Conservation (phyloP, 306 rosid genomes). For the Ziziphus jujuba region DNA sequence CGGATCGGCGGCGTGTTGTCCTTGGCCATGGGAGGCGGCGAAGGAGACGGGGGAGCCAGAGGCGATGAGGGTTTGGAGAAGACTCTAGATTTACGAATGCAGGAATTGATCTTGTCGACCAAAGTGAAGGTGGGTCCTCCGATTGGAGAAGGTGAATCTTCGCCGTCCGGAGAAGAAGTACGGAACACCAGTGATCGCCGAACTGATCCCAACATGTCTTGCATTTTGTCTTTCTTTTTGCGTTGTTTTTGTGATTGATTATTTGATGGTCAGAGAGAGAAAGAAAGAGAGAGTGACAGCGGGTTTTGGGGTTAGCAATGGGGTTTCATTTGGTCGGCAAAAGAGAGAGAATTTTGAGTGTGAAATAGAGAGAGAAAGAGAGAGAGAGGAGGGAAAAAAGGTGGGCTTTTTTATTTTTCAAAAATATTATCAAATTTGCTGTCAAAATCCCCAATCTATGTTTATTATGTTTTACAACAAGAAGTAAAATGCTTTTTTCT, state of each 20-base stretch:
- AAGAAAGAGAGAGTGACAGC: conserved; percentile 22
- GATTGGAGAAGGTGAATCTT: conserved; percentile 41
- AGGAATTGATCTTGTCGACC: conserved; percentile 72
- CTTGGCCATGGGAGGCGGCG: conserved; percentile 32
- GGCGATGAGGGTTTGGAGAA: conserved; percentile 66
- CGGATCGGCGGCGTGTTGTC: conserved; percentile 66
- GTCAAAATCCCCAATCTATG: no score
- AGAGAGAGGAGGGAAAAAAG: conserved; percentile 52
- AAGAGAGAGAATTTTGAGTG: conserved; percentile 17
- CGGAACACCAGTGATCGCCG: conserved; percentile 98
- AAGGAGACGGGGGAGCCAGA: no score
- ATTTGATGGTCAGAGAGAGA: neutral
- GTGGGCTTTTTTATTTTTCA: conserved; percentile 40
- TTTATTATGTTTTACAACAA: no score
- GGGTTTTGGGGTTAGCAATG: conserved; percentile 17
- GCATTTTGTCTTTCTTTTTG: conserved; percentile 46
- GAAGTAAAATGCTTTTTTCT: no score
- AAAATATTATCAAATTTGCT: conserved; percentile 24
- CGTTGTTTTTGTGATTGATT: neutral
- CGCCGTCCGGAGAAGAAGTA: conserved; percentile 53
- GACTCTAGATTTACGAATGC: conserved; percentile 82
- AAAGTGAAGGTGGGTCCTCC: conserved; percentile 49
- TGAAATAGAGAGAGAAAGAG: conserved; percentile 18
- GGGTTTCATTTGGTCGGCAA: conserved; percentile 31
- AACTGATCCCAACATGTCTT: conserved; percentile 91